phyloP scores from a whole-genome alignment of 495 filamentous ascomycete species.

The Hypoxylon fragiforme region DNA sequence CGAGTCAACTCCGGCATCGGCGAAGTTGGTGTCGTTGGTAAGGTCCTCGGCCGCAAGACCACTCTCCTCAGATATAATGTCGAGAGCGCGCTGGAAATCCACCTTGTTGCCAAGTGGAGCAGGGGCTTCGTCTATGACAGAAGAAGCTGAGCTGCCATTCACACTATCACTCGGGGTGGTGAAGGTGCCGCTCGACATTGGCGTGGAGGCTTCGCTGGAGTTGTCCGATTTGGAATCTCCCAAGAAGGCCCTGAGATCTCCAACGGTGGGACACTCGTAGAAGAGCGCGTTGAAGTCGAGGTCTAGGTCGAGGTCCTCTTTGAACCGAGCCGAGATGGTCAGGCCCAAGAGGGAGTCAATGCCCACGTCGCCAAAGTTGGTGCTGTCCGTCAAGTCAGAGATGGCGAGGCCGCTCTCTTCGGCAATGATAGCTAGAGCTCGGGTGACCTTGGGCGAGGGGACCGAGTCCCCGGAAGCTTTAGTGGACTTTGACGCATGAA shows the following conservation, averaged over 20 bases:
- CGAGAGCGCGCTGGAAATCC: not conserved
- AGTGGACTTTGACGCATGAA: slow-evolving; percentile 7
- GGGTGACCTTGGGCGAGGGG: not conserved
- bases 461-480: not conserved
- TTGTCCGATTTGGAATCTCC: slow-evolving; percentile 6
- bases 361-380: slow-evolving; percentile 49
- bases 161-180: not conserved
- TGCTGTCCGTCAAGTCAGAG: slow-evolving; percentile 39
- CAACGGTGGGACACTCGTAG: slow-evolving; percentile 55
- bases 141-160: not conserved
- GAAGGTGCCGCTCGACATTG: not conserved
- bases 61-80: slow-evolving; percentile 17
- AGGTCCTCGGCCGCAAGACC: slow-evolving; percentile 59
- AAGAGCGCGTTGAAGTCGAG: slow-evolving; percentile 61
- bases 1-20: slow-evolving; percentile 52
- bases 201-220: not conserved
- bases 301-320: slow-evolving; percentile 47
- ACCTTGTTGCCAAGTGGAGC: not conserved
- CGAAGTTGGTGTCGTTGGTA: slow-evolving; percentile 41
- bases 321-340: slow-evolving; percentile 40
- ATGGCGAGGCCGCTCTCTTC: slow-evolving; percentile 49
- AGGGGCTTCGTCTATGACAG: not conserved
- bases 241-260: slow-evolving; percentile 41
- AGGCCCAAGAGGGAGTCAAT: slow-evolving; percentile 48
- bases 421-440: slow-evolving; percentile 40